Base-by-base conservation (phyloP, 2,329 filamentous ascomycete species). In the Dactylonectria estremocensis region DNA sequence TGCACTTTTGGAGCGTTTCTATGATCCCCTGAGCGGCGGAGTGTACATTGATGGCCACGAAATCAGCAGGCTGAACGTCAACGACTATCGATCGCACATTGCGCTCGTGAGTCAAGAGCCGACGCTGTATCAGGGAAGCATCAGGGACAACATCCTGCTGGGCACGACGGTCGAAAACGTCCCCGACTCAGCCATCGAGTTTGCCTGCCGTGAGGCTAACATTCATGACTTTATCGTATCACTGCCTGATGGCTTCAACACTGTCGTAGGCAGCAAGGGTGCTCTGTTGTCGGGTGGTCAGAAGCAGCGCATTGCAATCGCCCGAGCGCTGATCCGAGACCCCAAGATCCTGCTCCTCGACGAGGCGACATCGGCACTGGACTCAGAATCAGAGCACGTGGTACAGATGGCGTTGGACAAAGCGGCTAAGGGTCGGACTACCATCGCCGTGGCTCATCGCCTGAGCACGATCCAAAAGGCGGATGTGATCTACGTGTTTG, bases 401-500 rank as follows among this genome's bases (percentile, higher is more conserved):
- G 93, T 96, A 37, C 93, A 96, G 81, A 91, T 89, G 0, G 93
- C 93, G 0, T 86, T 96, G 16, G 93, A 98, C 80, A 90, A 91
- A 69, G 95, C 95, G 2, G 92, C 94, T 20, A 92, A 93, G 84
- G 94, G 91, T 50, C 89, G 95, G 58, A 97, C 95, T 7, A 98
- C 95, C 0, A 96, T 99, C 69, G 95, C 95, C 1, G 95, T 99
- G 1, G 96, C 96, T 3, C 95, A 99, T 81, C 88, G 96, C 24
- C 84, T 99, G 6, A 94, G 91, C 77, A 98, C 96, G 0, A 98
- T 98, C 68, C 95, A 97, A 79, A 95, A 96, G 79, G 95, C 95
- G 0, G 95, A 98, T 78, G 84, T 95, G 55, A 98, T 98, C 74
- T 98, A 97, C 72, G 95, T 98, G n/a, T 96, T 98, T 78, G 95